Base-by-base conservation (phyloP, 345 rosid species). In the Euphorbia peplus region DNA sequence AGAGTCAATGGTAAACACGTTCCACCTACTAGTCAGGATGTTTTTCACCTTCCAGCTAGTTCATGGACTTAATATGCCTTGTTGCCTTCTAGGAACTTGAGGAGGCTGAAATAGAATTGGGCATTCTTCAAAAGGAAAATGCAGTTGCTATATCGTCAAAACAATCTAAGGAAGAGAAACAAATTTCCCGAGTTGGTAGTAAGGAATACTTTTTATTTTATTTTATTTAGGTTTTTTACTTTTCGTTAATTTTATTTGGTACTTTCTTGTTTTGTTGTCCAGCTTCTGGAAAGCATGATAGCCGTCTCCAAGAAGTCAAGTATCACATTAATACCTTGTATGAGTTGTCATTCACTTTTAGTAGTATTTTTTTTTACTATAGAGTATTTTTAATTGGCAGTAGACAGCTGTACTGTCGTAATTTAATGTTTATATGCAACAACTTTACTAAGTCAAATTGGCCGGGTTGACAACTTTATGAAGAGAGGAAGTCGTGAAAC, bases 51-150 rank as follows among this genome's bases (percentile, higher is more conserved):
- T 24, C 48, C 26, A 21, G 41, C 64, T 60, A 24, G 14, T 50
- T 30, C 13, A 53, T 19, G 7, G 37, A 57, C 64, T 70, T 64
- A 29, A 72, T 52, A 69, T 53, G 54, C 71, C 26, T 52, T 64
- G 10, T 57, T 58, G 66, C 70, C 47, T 66, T 74, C 67, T 67
- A 90, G 97, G 89, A 81, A 77, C 83, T 83, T 42, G 86, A 88
- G 75, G 90, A 86, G 83, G 93, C 88, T 73, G 91, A 90, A 74
- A 71, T 90, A 52, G 93, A 90, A 71, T 70, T 88, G 63, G 89
- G 86, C 32, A 67, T 90, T 66, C 67, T 90, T 74, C 82, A 58
- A 71, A 83, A 81, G 65, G 93, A 84, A 60, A 62, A 70, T 65
- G 75, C 67, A 26, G 51, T 60, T 12, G 68, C 59, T 35, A 83